Conservation (phyloP, 2,329 filamentous ascomycete species). For the Teratosphaeria pseudoeucalypti region DNA sequence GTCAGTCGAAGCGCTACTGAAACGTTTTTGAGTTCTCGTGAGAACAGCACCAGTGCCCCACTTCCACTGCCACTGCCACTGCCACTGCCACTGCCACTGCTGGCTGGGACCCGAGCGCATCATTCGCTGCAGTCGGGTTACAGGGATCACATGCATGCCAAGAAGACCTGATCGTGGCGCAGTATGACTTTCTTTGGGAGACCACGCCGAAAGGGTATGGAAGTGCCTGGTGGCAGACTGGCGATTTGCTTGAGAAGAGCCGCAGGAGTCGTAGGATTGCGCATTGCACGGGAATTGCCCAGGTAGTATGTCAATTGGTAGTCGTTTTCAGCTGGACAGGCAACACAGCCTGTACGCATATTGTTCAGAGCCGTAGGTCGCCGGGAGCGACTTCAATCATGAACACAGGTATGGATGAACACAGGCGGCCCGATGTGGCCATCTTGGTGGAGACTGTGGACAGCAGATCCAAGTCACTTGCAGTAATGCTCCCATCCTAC, state of each 20-base stretch:
- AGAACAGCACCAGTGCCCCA: not conserved
- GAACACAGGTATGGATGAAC: not conserved
- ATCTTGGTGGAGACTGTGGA: too few species aligned
- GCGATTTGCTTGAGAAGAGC: not conserved
- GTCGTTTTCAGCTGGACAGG: not conserved
- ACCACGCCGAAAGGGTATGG: not conserved
- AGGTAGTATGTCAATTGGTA: not conserved
- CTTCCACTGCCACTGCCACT: too few species aligned
- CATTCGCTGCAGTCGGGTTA: not conserved
- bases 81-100: not conserved
- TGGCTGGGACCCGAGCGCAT: not conserved
- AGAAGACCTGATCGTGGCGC: not conserved
- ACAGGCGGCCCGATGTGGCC: too few species aligned
- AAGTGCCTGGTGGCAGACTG: not conserved
- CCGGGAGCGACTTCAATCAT: not conserved
- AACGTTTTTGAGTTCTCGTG: not conserved
- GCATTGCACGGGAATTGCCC: not conserved
- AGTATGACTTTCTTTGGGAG: not conserved
- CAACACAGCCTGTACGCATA: not conserved
- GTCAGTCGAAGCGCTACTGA: not conserved
- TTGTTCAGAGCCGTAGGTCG: not conserved
- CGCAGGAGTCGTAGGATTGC: not conserved
- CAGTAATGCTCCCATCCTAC: too few species aligned
- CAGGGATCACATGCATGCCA: not conserved
- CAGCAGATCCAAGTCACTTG: too few species aligned